Evolutionary conservation across 208 protist species (phyloP).

Genomic region (Trypanosoma vivax): DNA sequence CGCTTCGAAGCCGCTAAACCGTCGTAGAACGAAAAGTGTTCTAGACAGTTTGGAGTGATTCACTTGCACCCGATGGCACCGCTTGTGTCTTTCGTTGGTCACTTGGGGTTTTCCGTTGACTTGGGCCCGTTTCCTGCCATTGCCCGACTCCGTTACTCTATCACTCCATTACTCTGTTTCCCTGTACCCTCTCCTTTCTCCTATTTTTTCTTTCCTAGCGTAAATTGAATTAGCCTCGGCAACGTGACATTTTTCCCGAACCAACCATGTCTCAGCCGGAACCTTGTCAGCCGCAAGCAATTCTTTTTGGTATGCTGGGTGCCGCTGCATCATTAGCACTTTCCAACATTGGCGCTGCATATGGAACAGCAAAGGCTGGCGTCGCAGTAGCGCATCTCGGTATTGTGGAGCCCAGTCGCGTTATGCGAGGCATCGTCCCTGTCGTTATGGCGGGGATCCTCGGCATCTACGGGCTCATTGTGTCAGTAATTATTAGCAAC

Average conservation of each 20-base stretch:
- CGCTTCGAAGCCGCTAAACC: background rate
- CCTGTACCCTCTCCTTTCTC: too few species aligned
- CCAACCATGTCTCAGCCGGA: constrained; percentile 18
- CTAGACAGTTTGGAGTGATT: constrained; percentile 2
- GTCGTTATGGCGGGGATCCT: constrained; percentile 93
- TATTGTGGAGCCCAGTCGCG: constrained; percentile 90
- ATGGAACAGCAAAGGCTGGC: constrained; percentile 96
- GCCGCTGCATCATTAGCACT: constrained; percentile 79
- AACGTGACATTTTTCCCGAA: background rate
- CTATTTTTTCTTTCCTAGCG: too few species aligned
- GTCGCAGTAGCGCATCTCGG: constrained; percentile 96
- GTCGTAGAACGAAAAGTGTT: background rate
- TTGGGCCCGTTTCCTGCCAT: too few species aligned
- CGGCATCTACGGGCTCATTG: constrained; percentile 84
- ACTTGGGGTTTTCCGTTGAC: too few species aligned
- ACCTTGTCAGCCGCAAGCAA: constrained; percentile 51
- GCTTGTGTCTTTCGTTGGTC: too few species aligned
- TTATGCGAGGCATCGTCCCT: constrained; percentile 92
- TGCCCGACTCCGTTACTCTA: too few species aligned
- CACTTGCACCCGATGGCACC: background rate
- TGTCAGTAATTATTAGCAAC: constrained; percentile 84
- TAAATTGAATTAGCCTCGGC: too few species aligned
- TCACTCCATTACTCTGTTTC: too few species aligned
- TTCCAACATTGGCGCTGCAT: constrained; percentile 95
- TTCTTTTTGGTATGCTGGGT: constrained; percentile 95